Evolutionary conservation across 2,329 filamentous ascomycete genomes (phyloP).

Genomic region (Dactylellina leptospora): DNA sequence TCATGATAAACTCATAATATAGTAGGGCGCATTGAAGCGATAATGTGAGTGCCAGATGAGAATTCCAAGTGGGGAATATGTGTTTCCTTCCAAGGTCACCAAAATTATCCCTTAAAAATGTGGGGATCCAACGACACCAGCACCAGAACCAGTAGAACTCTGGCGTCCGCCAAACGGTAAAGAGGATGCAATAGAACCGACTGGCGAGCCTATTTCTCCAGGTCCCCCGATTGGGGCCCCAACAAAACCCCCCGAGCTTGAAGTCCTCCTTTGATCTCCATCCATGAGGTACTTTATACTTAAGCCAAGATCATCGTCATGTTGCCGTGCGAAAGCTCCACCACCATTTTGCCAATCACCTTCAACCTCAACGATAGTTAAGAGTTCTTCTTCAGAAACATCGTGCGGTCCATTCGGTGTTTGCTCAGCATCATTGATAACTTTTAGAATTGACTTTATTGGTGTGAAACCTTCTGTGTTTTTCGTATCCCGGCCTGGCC

Average conservation of each 20-base stretch:
- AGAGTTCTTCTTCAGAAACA: constrained; percentile 73
- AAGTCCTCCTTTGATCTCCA: constrained; percentile 21
- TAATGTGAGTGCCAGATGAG: background rate
- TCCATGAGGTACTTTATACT: constrained; percentile 16
- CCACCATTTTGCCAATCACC: constrained; percentile 87
- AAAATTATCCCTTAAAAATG: constrained; percentile 37
- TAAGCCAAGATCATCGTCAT: constrained; percentile 61
- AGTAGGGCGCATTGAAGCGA: background rate
- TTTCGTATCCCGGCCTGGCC: constrained; percentile 58
- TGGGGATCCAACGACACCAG: constrained; percentile 34
- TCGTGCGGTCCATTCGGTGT: constrained; percentile 65
- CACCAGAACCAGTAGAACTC: constrained; percentile 14
- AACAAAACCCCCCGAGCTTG: constrained; percentile 24
- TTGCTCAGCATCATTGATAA: constrained; percentile 72
- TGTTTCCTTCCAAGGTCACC: too few species aligned
- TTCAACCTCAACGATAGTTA: constrained; percentile 88
- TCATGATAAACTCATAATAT: background rate
- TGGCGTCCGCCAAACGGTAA: constrained; percentile 37
- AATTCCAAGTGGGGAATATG: background rate
- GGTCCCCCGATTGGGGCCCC: constrained; percentile 28
- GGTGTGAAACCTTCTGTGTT: constrained; percentile 73
- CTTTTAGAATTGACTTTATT: constrained; percentile 69
- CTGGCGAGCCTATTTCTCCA: constrained; percentile 44
- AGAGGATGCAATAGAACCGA: constrained; percentile 14
- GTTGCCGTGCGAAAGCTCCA: constrained; percentile 79